Conservation (phyloP, 805 yeast species). For the Candida quercuum region DNA sequence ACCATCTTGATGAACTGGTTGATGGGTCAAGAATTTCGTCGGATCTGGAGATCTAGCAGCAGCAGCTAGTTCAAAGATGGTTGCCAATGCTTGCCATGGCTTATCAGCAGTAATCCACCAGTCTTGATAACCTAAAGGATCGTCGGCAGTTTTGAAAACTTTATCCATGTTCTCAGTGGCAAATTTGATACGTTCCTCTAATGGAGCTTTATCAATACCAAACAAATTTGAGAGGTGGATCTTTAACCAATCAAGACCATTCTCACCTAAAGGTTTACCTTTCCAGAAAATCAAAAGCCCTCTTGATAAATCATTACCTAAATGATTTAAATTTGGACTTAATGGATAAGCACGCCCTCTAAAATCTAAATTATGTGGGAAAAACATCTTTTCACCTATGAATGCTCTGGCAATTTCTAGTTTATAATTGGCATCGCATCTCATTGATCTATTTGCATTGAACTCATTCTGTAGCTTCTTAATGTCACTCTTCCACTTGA, state of each 20-base stretch:
- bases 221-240: constrained; percentile 68
- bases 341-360: constrained; percentile 83
- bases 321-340: constrained; percentile 74
- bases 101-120: constrained; percentile 77
- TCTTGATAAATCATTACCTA: constrained; percentile 75
- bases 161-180: constrained; percentile 52
- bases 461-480: constrained; percentile 54
- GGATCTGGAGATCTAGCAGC: constrained; percentile 63
- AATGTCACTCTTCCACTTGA: constrained; percentile 62
- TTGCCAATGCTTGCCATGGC: constrained; percentile 78
- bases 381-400: constrained; percentile 69
- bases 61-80: constrained; percentile 59
- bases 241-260: constrained; percentile 69
- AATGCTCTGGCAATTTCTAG: constrained; percentile 93
- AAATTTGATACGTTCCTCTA: constrained; percentile 56
- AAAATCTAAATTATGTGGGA: constrained; percentile 79
- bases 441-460: constrained; percentile 68
- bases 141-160: constrained; percentile 50
- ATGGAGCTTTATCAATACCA: constrained; percentile 71
- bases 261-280: constrained; percentile 60
- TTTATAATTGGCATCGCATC: constrained; percentile 93
- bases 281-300: constrained; percentile 72
- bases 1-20: constrained; percentile 84
- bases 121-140: constrained; percentile 51
- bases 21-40: constrained; percentile 56